Evolutionary conservation across 164 flowering plant genomes (phyloP).

Genomic region (Umbilicus rupestris): DNA sequence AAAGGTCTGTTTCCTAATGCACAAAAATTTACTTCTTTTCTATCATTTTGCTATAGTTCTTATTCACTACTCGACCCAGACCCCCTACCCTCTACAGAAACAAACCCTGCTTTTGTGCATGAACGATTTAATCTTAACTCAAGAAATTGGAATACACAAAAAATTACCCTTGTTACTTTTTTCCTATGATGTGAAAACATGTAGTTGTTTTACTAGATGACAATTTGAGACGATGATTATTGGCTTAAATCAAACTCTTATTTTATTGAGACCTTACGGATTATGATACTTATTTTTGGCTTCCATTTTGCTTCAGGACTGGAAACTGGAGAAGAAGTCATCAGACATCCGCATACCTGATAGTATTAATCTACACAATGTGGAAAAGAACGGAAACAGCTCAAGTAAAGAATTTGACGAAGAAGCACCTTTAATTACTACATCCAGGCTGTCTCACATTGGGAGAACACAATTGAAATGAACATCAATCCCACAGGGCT

Average conservation of each 20-base stretch:
- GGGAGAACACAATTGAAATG: slow-evolving; percentile 58
- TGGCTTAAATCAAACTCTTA: background rate
- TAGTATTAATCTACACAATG: slow-evolving; percentile 13
- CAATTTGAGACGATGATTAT: background rate
- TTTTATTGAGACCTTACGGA: background rate
- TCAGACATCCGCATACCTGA: slow-evolving; percentile 49
- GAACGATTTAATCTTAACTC: background rate
- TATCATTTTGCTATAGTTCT: background rate
- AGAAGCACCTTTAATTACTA: slow-evolving; percentile 68
- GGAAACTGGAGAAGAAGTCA: slow-evolving; percentile 83
- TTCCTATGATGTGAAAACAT: background rate
- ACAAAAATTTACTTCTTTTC: background rate
- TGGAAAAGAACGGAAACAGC: slow-evolving; percentile 20
- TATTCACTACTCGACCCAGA: background rate
- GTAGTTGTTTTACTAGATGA: background rate
- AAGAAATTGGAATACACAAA: background rate
- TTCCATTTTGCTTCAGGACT: slow-evolving; percentile 34
- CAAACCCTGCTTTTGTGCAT: background rate
- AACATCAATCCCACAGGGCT: slow-evolving; percentile 17
- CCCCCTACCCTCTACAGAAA: background rate
- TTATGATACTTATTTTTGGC: background rate
- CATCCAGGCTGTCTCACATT: slow-evolving; percentile 64
- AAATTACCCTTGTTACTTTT: background rate
- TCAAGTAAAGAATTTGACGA: slow-evolving; percentile 47
- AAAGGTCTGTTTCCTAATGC: slow-evolving; percentile 34